Percentiles rank a stretch among this genome's conserved stretches.
Conservation (phyloP, 2,329 filamentous ascomycete species). For the Diaporthe capsici region DNA sequence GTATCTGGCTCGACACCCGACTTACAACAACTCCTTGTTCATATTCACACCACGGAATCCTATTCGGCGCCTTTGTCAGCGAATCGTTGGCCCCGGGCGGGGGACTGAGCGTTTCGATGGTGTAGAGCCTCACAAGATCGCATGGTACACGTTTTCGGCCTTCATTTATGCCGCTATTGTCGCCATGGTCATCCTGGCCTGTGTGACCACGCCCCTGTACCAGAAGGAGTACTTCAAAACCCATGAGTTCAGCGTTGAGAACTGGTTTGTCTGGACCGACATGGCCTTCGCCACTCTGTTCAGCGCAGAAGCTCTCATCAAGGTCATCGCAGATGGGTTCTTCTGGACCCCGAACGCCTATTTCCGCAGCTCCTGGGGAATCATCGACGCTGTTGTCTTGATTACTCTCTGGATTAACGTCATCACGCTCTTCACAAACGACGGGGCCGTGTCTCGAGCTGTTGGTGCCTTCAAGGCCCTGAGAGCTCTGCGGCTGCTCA, state of each 20-base stretch:
- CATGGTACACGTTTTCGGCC: conserved; percentile 95
- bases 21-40: conserved; percentile 93
- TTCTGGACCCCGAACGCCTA: conserved; percentile 98
- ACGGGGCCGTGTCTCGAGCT: conserved; percentile 88
- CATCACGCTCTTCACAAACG: conserved; percentile 82
- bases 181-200: conserved; percentile 97
- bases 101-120: conserved; percentile 91
- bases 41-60: conserved; percentile 85
- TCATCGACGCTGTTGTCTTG: conserved; percentile 93
- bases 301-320: conserved; percentile 87
- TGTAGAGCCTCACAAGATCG: conserved; percentile 86
- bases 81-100: conserved; percentile 90
- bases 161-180: conserved; percentile 96
- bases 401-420: conserved; percentile 97
- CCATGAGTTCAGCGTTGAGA: conserved; percentile 70
- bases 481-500: conserved; percentile 89
- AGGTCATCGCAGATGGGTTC: conserved; percentile 94
- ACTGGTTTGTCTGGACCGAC: conserved; percentile 98
- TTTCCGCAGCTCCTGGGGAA: conserved; percentile 95
- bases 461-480: conserved; percentile 98
- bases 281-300: conserved; percentile 91
- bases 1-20: conserved; percentile 88
- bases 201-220: conserved; percentile 93
- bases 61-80: conserved; percentile 86
- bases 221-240: conserved; percentile 86